Evolutionary conservation across 2,329 filamentous ascomycete genomes (phyloP).

Genomic region (Cladobotryum mycophilum): DNA sequence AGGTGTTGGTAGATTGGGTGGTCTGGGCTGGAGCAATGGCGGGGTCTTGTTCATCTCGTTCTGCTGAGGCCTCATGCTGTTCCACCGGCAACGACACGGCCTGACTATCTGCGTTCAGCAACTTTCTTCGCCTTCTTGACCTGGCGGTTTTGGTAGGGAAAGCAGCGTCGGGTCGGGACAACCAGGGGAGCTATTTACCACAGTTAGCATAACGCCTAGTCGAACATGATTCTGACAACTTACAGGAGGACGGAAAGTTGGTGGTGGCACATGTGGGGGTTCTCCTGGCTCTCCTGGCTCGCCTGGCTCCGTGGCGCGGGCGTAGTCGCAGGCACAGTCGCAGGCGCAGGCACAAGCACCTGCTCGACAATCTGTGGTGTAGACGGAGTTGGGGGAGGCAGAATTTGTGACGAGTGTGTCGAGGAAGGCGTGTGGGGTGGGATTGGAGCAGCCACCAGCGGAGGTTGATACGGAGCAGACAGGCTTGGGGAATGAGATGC

Average conservation of each 20-base stretch:
- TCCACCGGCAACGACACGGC: slow-evolving; percentile 38
- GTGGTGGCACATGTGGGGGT: slow-evolving; percentile 14
- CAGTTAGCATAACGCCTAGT: slow-evolving; percentile 4
- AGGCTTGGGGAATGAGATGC: slow-evolving; percentile 47
- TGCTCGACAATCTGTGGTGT: slow-evolving; percentile 35
- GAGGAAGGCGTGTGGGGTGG: slow-evolving; percentile 48
- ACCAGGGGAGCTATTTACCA: slow-evolving; percentile 48
- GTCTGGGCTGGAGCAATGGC: slow-evolving; percentile 12
- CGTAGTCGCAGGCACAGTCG: slow-evolving; percentile 9
- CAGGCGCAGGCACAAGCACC: slow-evolving; percentile 18
- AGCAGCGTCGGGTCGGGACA: slow-evolving; percentile 42
- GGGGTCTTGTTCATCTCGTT: slow-evolving; percentile 16
- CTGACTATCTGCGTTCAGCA: slow-evolving; percentile 29
- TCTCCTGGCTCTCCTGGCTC: slow-evolving; percentile 4
- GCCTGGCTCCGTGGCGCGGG: slow-evolving; percentile 8
- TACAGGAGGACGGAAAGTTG: slow-evolving; percentile 46
- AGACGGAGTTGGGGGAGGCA: slow-evolving; percentile 41
- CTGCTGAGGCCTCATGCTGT: slow-evolving; percentile 28
- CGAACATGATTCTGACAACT: slow-evolving; percentile 23
- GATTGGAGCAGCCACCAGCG: slow-evolving; percentile 37
- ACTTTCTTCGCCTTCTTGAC: slow-evolving; percentile 38
- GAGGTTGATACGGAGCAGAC: slow-evolving; percentile 51
- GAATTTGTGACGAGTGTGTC: slow-evolving; percentile 40
- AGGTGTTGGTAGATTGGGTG: neutral
- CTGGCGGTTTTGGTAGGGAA: slow-evolving; percentile 41